A percentile compares a stretch with the other conserved stretches of the same genome.
These are phyloP conservation scores for Dissophora globulifera DNA, from an alignment of 192 early-diverging fungal species.

Conservation along the genomic window DNA sequence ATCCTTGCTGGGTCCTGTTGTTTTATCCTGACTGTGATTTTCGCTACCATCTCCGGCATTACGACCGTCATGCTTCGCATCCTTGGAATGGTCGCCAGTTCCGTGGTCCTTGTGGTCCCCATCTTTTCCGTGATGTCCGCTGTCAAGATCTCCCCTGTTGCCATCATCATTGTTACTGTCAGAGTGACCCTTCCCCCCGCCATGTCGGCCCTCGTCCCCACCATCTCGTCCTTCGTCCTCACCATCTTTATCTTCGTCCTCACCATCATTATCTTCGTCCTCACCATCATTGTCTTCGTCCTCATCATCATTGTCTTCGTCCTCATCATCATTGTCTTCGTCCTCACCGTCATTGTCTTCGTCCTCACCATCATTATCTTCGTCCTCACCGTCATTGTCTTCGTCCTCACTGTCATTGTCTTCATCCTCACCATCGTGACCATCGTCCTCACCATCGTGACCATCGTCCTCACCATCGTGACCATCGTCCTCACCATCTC, in stretches of 20 bases:
- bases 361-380: neutral
- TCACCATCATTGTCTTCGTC: neutral
- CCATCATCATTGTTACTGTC: no score
- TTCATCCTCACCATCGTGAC: neutral
- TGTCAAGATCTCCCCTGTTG: no score
- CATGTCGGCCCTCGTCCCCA: neutral
- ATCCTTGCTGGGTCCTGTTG: no score
- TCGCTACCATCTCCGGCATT: no score
- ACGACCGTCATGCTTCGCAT: no score
- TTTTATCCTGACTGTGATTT: no score
- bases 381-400: neutral
- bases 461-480: neutral
- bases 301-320: neutral
- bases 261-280: neutral
- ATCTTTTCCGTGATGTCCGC: no score
- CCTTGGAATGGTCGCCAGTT: no score
- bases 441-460: neutral
- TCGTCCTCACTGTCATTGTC: neutral
- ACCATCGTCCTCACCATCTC: neutral
- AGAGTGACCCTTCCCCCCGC: neutral
- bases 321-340: neutral
- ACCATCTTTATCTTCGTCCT: neutral
- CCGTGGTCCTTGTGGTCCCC: no score
- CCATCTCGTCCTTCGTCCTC: neutral
- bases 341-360: neutral